Percentiles rank a stretch among this genome's conserved stretches.
Evolutionary conservation across 2,329 filamentous ascomycete genomes (phyloP).

Genomic region (Neonectria magnoliae): DNA sequence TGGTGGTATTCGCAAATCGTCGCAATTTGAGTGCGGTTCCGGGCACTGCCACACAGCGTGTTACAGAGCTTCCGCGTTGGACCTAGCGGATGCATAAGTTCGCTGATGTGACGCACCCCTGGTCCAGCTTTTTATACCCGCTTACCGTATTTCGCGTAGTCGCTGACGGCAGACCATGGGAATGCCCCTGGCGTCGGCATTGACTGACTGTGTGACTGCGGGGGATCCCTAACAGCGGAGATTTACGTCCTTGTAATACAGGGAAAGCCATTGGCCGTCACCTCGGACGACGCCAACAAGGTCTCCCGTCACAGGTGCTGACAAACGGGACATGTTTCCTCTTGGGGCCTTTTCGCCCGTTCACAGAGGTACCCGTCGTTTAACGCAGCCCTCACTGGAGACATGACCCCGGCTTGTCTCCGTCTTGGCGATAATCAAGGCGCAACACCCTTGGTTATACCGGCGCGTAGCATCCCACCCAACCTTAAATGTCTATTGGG

Average conservation of each 20-base stretch:
- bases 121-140: neutral
- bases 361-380: neutral
- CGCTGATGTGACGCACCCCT: neutral
- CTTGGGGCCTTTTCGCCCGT: neutral
- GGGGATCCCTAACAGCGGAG: neutral
- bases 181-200: neutral
- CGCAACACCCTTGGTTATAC: neutral
- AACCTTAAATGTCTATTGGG: constrained; percentile 1
- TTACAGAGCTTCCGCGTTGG: neutral
- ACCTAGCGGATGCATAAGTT: neutral
- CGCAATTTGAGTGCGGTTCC: neutral
- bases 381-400: neutral
- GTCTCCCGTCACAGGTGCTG: neutral
- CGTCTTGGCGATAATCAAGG: neutral
- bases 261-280: neutral
- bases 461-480: constrained; percentile 39
- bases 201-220: neutral
- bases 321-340: neutral
- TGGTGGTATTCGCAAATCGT: neutral
- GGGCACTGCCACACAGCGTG: neutral
- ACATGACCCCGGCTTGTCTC: neutral
- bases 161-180: neutral
- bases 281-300: neutral
- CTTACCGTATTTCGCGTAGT: neutral
- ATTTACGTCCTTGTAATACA: neutral